phyloP scores from a whole-genome alignment of 129 eudicot species.

The Lactuca sativa region DNA sequence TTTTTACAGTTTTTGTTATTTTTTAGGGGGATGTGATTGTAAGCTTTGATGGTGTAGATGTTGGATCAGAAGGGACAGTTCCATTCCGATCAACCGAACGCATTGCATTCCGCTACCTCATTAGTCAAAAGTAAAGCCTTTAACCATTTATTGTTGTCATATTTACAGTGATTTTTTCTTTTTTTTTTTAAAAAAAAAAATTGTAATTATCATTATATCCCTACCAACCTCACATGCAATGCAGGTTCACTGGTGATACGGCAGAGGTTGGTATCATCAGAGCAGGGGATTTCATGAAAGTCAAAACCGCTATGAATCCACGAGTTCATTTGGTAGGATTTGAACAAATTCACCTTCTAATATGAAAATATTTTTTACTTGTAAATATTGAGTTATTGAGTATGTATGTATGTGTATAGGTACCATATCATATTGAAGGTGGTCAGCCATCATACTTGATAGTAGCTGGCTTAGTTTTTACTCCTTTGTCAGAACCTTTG shows the following conservation, averaged over 20 bases:
- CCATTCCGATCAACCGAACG: conserved; percentile 92
- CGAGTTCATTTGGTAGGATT: conserved; percentile 74
- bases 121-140: conserved; percentile 84
- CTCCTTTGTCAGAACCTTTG: conserved; percentile 92
- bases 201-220: neutral
- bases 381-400: conserved; percentile 1
- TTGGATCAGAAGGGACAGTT: conserved; percentile 96
- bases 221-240: conserved; percentile 1
- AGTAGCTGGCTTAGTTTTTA: conserved; percentile 95
- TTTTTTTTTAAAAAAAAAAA: neutral
- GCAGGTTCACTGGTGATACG: conserved; percentile 86
- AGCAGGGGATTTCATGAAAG: conserved; percentile 68
- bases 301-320: conserved; percentile 65
- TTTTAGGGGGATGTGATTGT: conserved; percentile 93
- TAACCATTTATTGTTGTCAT: conserved; percentile 2
- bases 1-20: neutral
- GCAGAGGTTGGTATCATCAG: conserved; percentile 90
- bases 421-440: conserved; percentile 90
- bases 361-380: conserved; percentile 4
- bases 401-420: conserved; percentile 34
- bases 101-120: conserved; percentile 94
- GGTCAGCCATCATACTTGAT: conserved; percentile 89
- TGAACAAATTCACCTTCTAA: conserved; percentile 5
- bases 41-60: conserved; percentile 75
- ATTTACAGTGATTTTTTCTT: conserved; percentile 1